Percentiles rank a stretch among this genome's conserved stretches.
phyloP scores from a whole-genome alignment of 2,329 filamentous ascomycete species.

The Pyricularia grisea region DNA sequence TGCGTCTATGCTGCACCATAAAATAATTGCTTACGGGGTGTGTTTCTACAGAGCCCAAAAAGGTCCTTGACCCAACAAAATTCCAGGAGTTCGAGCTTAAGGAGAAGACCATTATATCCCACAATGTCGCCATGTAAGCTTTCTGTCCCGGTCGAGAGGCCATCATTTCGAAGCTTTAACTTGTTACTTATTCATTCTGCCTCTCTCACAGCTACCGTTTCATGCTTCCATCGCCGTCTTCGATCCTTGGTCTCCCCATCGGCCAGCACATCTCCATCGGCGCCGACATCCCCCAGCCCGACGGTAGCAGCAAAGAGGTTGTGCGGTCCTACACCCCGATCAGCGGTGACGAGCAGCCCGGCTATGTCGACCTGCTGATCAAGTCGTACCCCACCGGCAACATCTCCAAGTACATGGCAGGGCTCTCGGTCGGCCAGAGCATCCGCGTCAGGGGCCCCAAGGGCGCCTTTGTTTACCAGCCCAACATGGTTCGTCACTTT shows the following conservation, averaged over 20 bases:
- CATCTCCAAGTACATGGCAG: conserved; percentile 88
- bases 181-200: background rate
- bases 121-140: conserved; percentile 91
- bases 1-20: background rate
- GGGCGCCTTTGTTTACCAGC: conserved; percentile 94
- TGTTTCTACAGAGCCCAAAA: conserved; percentile 52
- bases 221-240: conserved; percentile 63
- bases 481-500: conserved; percentile 93
- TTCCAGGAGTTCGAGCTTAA: conserved; percentile 92
- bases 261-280: conserved; percentile 98
- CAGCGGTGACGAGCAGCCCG: conserved; percentile 78
- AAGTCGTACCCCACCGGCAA: conserved; percentile 97
- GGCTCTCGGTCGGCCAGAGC: conserved; percentile 70
- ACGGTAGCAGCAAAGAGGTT: conserved; percentile 72
- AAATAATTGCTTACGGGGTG: background rate
- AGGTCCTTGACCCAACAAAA: conserved; percentile 64
- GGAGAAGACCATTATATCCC: conserved; percentile 91
- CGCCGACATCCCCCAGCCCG: conserved; percentile 56
- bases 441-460: conserved; percentile 92
- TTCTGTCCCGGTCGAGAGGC: background rate
- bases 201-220: conserved; percentile 71
- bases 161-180: background rate
- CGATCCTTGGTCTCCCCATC: conserved; percentile 91
- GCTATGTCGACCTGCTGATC: conserved; percentile 93
- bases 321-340: conserved; percentile 90